Conservation (phyloP, 768 basidiomycete species). For the Galerina marginata region DNA sequence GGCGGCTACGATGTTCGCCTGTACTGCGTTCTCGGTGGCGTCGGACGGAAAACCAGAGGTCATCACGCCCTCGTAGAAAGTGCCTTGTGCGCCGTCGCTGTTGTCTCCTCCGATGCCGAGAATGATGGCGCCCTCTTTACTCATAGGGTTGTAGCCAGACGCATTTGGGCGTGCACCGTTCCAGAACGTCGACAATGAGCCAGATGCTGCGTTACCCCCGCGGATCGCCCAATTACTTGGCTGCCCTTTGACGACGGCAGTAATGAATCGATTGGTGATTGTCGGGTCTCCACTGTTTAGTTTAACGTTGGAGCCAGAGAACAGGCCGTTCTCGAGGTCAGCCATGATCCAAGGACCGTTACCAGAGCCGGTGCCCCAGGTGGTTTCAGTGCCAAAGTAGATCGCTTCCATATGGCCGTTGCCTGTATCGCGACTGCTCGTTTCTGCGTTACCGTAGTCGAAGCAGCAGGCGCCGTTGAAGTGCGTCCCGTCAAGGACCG, state of each 20-base stretch:
- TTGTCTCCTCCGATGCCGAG: slow-evolving; percentile 18
- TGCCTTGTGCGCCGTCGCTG: slow-evolving; percentile 16
- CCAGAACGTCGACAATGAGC: slow-evolving; percentile 12
- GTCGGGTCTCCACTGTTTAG: slow-evolving; percentile 12
- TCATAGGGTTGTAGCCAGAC: slow-evolving; percentile 15
- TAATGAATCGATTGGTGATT: slow-evolving; percentile 9
- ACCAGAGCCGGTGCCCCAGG: slow-evolving; percentile 15
- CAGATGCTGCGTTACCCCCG: slow-evolving; percentile 15
- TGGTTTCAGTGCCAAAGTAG: slow-evolving; percentile 4
- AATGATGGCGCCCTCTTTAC: slow-evolving; percentile 15
- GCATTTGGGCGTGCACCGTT: slow-evolving; percentile 12
- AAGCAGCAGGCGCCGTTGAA: slow-evolving; percentile 17
- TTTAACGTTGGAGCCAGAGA: slow-evolving; percentile 7
- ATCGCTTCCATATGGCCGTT: slow-evolving; percentile 16
- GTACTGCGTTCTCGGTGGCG: slow-evolving; percentile 13
- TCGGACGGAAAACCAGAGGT: slow-evolving; percentile 15
- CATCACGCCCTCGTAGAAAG: slow-evolving; percentile 19
- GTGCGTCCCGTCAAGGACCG: slow-evolving; percentile 18
- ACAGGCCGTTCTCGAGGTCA: slow-evolving; percentile 17
- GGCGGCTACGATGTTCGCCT: slow-evolving; percentile 16
- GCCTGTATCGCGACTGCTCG: slow-evolving; percentile 14
- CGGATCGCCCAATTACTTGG: slow-evolving; percentile 12
- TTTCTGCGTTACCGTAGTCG: slow-evolving; percentile 18
- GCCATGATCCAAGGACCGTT: slow-evolving; percentile 19
- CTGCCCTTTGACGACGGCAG: slow-evolving; percentile 14